Evolutionary conservation across 352 stramenopile genomes (phyloP), one percentile per base, ranked within the genome.

Genomic region (Phytopythium aichiense): DNA sequence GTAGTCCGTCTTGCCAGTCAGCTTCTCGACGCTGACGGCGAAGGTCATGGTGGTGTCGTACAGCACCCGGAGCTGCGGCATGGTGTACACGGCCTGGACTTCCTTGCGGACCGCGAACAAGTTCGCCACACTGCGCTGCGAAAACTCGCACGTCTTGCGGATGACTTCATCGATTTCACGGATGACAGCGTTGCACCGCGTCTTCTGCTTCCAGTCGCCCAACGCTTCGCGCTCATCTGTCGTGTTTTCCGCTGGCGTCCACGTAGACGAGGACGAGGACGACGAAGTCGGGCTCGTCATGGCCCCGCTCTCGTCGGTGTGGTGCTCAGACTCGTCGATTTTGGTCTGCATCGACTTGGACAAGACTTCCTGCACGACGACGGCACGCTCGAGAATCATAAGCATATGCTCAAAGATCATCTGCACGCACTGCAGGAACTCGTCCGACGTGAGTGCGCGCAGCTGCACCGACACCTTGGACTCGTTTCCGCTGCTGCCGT

Each of bases 41-140:
- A 99, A 99, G 30, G 84, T 71, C 70, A 98, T 88, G 43, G 92
- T 98, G 28, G 82, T 89, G 65, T 98, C 96, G 82, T 97, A 98
- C n/a, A 99, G 67, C 40, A 91, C 76, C 9, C 92, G 95, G 56
- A 99, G 82, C 71, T 98, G 91, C n/a, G 92, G 84, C 77, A 98
- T 92, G 8, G 84, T 92, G 63, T 95, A 94, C 22, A 87, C 71
- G 7, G 87, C 83, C 60, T 95, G 87, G 13, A 95, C 81, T 68
- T 95, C 87, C 67, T 95, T 95, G 33, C 87, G 82, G 16, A 95
- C 87, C 13, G 83, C 87, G 59, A 95, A 93, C 20, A 95, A 69
- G 46, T 95, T 94, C 22, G 84, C 89, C 12, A 95, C 84, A 60
- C 85, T 95, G 31, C 87, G 78, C 62, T 95, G 87, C 4, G 87